These are phyloP conservation scores for Rickenella mellea DNA, from an alignment of 768 basidiomycete species.

Conservation along the genomic window DNA sequence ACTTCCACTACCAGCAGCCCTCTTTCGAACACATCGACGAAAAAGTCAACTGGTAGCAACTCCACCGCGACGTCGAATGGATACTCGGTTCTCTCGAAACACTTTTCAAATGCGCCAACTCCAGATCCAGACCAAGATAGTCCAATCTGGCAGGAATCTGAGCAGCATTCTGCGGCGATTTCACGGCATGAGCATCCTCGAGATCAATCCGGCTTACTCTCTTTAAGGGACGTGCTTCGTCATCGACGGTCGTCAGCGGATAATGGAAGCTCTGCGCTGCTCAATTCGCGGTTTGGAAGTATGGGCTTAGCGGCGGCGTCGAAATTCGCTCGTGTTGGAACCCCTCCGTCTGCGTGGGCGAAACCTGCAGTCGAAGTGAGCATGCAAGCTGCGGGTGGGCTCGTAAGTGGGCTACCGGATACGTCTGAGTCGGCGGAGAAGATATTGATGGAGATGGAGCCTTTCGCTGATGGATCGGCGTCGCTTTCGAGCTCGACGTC, in stretches of 20 bases:
- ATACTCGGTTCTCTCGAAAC: not conserved
- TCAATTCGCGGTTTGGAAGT: slow-evolving; percentile 13
- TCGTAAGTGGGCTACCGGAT: slow-evolving; percentile 28
- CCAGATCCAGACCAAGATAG: slow-evolving; percentile 56
- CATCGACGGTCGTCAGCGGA: slow-evolving; percentile 36
- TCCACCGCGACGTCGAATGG: not conserved
- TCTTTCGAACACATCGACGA: not conserved
- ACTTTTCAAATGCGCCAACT: slow-evolving; percentile 6
- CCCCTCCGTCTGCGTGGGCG: slow-evolving; percentile 38
- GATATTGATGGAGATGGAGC: slow-evolving; percentile 36
- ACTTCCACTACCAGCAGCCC: not conserved
- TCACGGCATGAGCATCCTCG: slow-evolving; percentile 54
- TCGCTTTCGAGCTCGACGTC: too few species aligned
- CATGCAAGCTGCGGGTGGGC: slow-evolving; percentile 40
- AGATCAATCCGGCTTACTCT: slow-evolving; percentile 47
- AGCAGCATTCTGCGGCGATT: slow-evolving; percentile 50
- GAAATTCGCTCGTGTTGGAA: slow-evolving; percentile 7
- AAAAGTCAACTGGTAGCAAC: not conserved
- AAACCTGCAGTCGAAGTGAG: slow-evolving; percentile 51
- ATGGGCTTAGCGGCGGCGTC: slow-evolving; percentile 8
- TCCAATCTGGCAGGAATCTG: slow-evolving; percentile 50
- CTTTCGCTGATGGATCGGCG: slow-evolving; percentile 12
- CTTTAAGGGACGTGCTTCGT: slow-evolving; percentile 53
- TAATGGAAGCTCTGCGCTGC: slow-evolving; percentile 6
- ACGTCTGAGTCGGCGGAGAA: slow-evolving; percentile 30